These are phyloP conservation scores for Aureococcus anophagefferens DNA, from an alignment of 108 stramenopile genomes.

Conservation along the genomic window DNA sequence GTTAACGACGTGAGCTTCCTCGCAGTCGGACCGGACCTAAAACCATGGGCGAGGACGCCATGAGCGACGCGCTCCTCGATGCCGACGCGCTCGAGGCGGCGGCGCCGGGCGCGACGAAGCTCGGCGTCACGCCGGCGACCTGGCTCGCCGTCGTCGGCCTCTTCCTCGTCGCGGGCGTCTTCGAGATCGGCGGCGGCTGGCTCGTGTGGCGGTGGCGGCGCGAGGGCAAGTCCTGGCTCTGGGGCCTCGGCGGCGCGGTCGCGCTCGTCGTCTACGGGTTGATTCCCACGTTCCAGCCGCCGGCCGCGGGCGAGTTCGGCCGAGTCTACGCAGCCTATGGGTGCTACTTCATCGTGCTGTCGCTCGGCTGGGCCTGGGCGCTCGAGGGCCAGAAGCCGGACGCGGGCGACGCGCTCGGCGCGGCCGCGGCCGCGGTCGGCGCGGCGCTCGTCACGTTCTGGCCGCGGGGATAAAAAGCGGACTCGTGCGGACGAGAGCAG, in stretches of 20 bases:
- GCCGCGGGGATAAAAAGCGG: neutral
- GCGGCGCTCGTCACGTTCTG: conserved; percentile 2
- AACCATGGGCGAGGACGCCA: too few relatives aligned
- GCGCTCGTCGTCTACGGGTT: conserved; percentile 14
- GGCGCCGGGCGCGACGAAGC: too few relatives aligned
- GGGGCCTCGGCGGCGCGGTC: neutral
- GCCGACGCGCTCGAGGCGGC: too few relatives aligned
- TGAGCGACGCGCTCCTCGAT: too few relatives aligned
- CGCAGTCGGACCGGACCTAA: too few relatives aligned
- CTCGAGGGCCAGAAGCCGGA: conserved; percentile 11
- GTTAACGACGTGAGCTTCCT: too few relatives aligned
- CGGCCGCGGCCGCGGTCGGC: conserved; percentile 3
- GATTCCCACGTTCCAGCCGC: conserved; percentile 17
- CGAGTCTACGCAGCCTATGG: conserved; percentile 22
- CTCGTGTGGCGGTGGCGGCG: conserved; percentile 7
- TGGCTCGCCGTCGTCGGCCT: too few relatives aligned
- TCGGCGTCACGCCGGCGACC: too few relatives aligned
- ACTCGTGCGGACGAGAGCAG: too few relatives aligned
- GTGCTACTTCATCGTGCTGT: conserved; percentile 16
- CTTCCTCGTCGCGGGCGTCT: conserved; percentile 5
- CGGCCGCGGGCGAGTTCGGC: conserved; percentile 9
- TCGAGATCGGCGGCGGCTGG: conserved; percentile 23
- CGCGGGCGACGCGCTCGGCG: conserved; percentile 14
- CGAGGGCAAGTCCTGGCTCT: neutral
- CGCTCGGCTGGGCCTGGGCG: conserved; percentile 5